A percentile compares a stretch with the other conserved stretches of the same genome.
These are phyloP conservation scores for Saxispiralis lemnorum DNA, from an alignment of 495 filamentous ascomycete species.

Conservation along the genomic window DNA sequence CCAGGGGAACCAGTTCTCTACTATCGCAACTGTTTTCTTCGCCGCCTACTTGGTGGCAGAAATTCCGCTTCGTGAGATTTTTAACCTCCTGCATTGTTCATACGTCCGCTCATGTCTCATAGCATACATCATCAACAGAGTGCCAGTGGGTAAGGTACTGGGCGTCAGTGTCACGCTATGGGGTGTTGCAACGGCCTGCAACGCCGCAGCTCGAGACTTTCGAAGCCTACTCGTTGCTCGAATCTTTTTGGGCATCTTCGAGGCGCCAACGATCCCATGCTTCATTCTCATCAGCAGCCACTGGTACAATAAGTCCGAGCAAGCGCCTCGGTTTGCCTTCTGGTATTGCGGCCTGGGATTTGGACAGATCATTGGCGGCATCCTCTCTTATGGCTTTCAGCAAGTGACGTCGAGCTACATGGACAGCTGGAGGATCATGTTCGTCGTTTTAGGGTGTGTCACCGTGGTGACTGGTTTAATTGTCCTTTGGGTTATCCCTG, in stretches of 20 bases:
- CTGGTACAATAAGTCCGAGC: conserved; percentile 49
- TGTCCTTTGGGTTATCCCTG: conserved; percentile 19
- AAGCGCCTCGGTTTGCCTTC: conserved; percentile 41
- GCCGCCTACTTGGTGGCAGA: too few relatives aligned
- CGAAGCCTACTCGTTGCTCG: conserved; percentile 29
- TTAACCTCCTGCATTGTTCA: too few relatives aligned
- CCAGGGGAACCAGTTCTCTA: too few relatives aligned
- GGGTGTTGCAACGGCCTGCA: conserved; percentile 39
- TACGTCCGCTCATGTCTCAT: conserved; percentile 13
- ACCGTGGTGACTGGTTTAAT: conserved; percentile 35
- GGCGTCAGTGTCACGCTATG: conserved; percentile 16
- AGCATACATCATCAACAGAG: conserved; percentile 7
- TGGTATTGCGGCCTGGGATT: conserved; percentile 50
- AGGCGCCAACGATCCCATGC: conserved; percentile 43
- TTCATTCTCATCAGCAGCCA: conserved; percentile 36
- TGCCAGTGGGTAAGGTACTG: conserved; percentile 15
- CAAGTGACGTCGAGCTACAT: conserved; percentile 29
- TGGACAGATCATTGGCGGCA: conserved; percentile 44
- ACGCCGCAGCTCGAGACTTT: conserved; percentile 36
- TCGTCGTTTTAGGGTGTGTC: conserved; percentile 39
- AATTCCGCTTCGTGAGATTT: too few relatives aligned
- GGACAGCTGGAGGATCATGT: conserved; percentile 46
- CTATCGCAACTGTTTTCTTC: too few relatives aligned
- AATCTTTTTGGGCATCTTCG: conserved; percentile 46
- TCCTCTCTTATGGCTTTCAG: conserved; percentile 46